Conservation (phyloP, 257 asterid species). For the Gynochthodes officinalis region DNA sequence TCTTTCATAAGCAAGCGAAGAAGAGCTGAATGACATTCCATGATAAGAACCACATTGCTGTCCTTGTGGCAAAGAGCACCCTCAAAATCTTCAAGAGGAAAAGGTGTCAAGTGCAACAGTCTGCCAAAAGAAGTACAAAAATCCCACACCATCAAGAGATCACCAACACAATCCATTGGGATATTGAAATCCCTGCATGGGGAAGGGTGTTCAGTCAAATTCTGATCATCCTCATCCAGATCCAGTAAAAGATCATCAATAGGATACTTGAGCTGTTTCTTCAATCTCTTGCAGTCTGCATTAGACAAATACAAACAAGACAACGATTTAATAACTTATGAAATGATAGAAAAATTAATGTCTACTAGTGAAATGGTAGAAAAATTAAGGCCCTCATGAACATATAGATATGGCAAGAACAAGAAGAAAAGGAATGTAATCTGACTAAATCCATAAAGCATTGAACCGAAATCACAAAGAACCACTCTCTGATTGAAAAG, state of each 20-base stretch:
- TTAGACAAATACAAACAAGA: constrained; percentile 16
- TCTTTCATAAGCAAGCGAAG: constrained; percentile 74
- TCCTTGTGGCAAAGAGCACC: constrained; percentile 77
- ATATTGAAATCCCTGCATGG: constrained; percentile 64
- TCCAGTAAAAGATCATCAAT: constrained; percentile 78
- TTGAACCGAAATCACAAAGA: background rate
- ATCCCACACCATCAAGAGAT: constrained; percentile 92
- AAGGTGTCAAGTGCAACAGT: constrained; percentile 68
- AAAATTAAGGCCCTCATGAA: background rate
- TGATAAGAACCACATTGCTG: constrained; percentile 62
- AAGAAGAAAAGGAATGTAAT: background rate
- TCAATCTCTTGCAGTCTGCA: constrained; percentile 48
- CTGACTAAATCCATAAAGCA: background rate
- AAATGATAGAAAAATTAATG: background rate
- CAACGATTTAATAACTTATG: background rate
- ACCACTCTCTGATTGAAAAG: background rate
- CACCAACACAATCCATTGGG: constrained; percentile 83
- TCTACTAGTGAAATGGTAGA: background rate
- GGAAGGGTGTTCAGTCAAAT: constrained; percentile 56
- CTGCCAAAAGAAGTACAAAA: constrained; percentile 76
- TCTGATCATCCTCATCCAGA: constrained; percentile 58
- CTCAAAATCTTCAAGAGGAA: constrained; percentile 91
- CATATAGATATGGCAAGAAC: background rate
- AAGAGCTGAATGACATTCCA: constrained; percentile 73
- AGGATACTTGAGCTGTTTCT: constrained; percentile 60